A percentile compares a stretch with the other conserved stretches of the same genome.
These are phyloP conservation scores for Paradendryphiella salina DNA, from an alignment of 2,329 filamentous ascomycete species.

Conservation along the genomic window DNA sequence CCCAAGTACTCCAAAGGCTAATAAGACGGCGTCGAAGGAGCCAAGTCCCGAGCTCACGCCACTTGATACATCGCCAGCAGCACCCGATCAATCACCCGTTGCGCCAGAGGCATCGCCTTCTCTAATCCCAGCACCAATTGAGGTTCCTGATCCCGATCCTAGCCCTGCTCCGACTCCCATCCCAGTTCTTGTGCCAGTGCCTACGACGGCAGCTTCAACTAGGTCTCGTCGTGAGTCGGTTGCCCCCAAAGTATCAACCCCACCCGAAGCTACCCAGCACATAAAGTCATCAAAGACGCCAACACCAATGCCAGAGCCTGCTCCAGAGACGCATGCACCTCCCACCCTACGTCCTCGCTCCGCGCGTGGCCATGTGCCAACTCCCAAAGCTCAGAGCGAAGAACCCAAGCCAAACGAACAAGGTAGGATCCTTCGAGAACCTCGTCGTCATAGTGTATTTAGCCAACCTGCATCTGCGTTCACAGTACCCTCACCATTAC, in stretches of 20 bases:
- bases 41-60: slow-evolving; percentile 25
- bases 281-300: slow-evolving; percentile 26
- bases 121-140: slow-evolving; percentile 1
- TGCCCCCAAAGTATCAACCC: slow-evolving; percentile 32
- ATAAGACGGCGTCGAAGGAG: slow-evolving; percentile 15
- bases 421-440: slow-evolving; percentile 41
- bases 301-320: slow-evolving; percentile 22
- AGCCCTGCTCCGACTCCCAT: slow-evolving; percentile 7
- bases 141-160: slow-evolving; percentile 11
- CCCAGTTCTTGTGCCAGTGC: slow-evolving; percentile 8
- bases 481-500: slow-evolving; percentile 8
- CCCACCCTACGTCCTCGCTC: slow-evolving; percentile 41
- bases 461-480: slow-evolving; percentile 40
- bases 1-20: slow-evolving; percentile 36
- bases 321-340: slow-evolving; percentile 15
- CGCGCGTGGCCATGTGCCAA: slow-evolving; percentile 46
- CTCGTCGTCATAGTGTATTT: slow-evolving; percentile 53
- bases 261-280: slow-evolving; percentile 22
- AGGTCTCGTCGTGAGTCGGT: slow-evolving; percentile 42
- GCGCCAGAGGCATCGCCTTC: slow-evolving; percentile 6
- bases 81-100: slow-evolving; percentile 18
- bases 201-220: slow-evolving; percentile 40
- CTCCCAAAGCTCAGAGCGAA: slow-evolving; percentile 54
- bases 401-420: slow-evolving; percentile 50
- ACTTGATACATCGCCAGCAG: slow-evolving; percentile 19